Base-by-base conservation (phyloP, 768 basidiomycete genomes). In the Suillus hirtellus region DNA sequence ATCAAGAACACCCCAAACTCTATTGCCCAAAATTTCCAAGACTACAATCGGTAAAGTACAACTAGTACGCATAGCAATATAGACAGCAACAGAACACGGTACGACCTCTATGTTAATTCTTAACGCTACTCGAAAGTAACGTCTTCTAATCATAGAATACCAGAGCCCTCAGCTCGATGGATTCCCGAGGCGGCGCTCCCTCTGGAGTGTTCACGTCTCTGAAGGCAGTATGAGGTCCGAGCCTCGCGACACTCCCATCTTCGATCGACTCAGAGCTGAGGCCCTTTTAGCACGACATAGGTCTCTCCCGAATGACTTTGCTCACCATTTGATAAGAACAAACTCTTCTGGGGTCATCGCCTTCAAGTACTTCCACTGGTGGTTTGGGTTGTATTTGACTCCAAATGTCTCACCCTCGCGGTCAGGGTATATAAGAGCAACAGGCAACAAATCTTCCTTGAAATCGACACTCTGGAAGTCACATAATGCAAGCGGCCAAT, bases 321-420 rank as follows among this genome's bases (percentile, higher is more conserved):
- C 76, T 37, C 56, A 84, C 81, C 82, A 83, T 66, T 84, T 83
- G 59, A 84, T 80, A 58, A 84, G 67, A 19, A 79, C 79, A 47
- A 75, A 74, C 63, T 84, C 83, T n/a, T 81, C 78, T 0, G 80
- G 75, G 35, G 69, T 72, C 77, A 82, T 76, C 1, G 77, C 81
- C 63, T 71, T 73, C 65, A 80, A 60, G 64, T 82, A 84, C 64
- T 80, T 80, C 82, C 83, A 84, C 65, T 67, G 68, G 59, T 83
- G 80, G 34, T 63, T 66, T 21, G 76, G 73, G 61, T 78, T 80
- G 64, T 70, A 76, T 67, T 70, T 73, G 52, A 83, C 75, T 43
- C 72, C 66, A 50, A 70, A 78, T 12, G 78, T 81, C 75, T 84
- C 81, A 11, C 81, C 81, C 24, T 82, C 76, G 31, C 73, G 71